Evolutionary conservation across 352 stramenopile genomes (phyloP), one percentile per base, ranked within the genome.

Genomic region (Phytophthora niederhauseri): DNA sequence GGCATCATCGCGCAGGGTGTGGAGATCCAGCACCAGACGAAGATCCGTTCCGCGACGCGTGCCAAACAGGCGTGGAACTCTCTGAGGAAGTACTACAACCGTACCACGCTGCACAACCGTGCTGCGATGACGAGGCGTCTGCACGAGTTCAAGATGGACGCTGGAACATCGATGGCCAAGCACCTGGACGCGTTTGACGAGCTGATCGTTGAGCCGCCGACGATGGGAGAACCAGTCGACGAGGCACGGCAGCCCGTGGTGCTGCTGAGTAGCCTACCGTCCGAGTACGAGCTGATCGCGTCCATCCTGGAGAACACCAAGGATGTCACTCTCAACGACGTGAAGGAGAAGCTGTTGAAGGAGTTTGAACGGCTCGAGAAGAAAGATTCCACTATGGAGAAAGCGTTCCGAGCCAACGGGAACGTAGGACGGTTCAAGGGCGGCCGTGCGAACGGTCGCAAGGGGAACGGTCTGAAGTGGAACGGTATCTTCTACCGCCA

Each of bases 101-200:
- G 60, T 24, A 52, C 46, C 14, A 76, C 59, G 31, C 56, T 80
- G 12, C 52, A 82, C 45, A 78, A 80, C 51, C 64, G 65, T 22
- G 45, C 76, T 0, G 24, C 41, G 2, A 43, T 81, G 19, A 77
- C 76, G 2, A 17, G 48, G 2, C 51, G 9, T 4, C 34, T 41
- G 34, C 8, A 15, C 9, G 9, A 41, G 34, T 41, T 41, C 34
- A 41, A 41, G 34, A 41, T 57, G 38, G 49, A 66, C 0, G 22
- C 22, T 9, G 34, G 22, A 8, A 22, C 50, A 8, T 17, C 36
- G 0, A 70, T 70, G 24, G 20, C 46, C 15, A 64, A 56, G 7
- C 62, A 78, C 45, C 22, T 78, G 22, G 66, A 76, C 61, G 49
- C 49, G 34, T 72, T 78, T 24, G 57, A 76, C 14, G 61, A 82